Evolutionary conservation across 768 basidiomycete genomes (phyloP), one percentile per base, ranked within the genome.

Genomic region (Boletus eberwhitei): DNA sequence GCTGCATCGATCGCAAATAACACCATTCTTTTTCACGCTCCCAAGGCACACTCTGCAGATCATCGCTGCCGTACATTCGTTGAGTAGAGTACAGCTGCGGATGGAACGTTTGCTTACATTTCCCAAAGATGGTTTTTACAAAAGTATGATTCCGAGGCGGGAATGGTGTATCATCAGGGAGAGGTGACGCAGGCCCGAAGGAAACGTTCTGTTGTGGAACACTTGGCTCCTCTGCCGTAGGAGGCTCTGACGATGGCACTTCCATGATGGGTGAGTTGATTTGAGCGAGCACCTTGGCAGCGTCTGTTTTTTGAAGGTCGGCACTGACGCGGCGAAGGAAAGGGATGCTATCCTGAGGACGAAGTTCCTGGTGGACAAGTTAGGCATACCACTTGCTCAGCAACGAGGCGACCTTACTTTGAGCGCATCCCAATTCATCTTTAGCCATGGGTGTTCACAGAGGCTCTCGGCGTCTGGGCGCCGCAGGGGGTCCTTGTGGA

Each of bases 341-440:
- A 11, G 96, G 96, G 35, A 98, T 90, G 65, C 91, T 94, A 66
- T 98, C 96, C 65, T 97, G 90, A 45, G 89, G 90, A 22, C 91
- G 88, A 31, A 96, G 75, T 61, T 93, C 87, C 86, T 88, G 56
- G 26, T 17, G 53, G 31, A 48, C 46, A 55, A 19, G 29, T 60
- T 7, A 47, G 51, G 26, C 21, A 26, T 17, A 12, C 13, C 24
- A 9, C 29, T 37, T 22, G 9, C 31, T 35, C 39, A 36, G n/a
- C 41, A 35, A 29, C 6, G 29, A 37, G 29, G 24, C 13, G 12
- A 3, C 58, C 77, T 48, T 64, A 92, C 93, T 79, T 91, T 86
- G 63, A 87, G 78, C n/a, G 80, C 78, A 39, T 81, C 86, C 81
- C 88, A 92, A 59, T 86, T 86, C 59, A 79, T 82, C 72, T 86